Base-by-base conservation (phyloP, 345 rosid genomes). In the Aquilaria sinensis region DNA sequence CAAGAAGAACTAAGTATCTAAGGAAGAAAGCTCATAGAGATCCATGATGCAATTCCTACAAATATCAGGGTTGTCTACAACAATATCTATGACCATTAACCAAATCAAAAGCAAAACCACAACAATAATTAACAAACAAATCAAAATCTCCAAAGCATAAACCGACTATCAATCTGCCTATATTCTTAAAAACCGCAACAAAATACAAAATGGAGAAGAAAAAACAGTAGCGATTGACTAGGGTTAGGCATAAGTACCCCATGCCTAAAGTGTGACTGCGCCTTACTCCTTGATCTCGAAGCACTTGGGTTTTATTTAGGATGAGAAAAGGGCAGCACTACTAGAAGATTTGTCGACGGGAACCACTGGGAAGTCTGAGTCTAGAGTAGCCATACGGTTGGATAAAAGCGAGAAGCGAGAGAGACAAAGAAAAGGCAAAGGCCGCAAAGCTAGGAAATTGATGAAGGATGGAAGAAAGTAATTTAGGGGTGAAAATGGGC, bases 31-130 rank as follows among this genome's bases (percentile, higher is more conserved):
- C 94, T 72, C 70, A 93, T 97, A 93, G 12, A 93, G 97, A 81
- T 88, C 97, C 96, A 88, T 90, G 69, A 93, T 90, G 51, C 86
- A 97, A 70, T 88, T 90, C 72, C 96, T 72, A 71, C 98, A 93
- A 78, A 93, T 90, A 12, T 95, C 98, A 63, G 96, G 90, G 72
- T 90, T 88, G 67, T 90, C 98, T 3, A 93, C 96, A 16, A 86
- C 98, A 63, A 90, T 90, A 77, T 90, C 98, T 90, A 74, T 76
- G 79, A 46, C 31, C 47, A 67, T 33, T 47, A 61, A 73, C 32
- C 50, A 30, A 60, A 55, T 50, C 31, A 63, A 37, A 12, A 7
- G 23, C 23, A 23, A 23, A 23, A 23, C 23, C 23, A 23, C 23
- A 23, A 23, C 23, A 23, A 23, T 23, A 23, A 23, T 23, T 23